A percentile compares a stretch with the other conserved stretches of the same genome.
Evolutionary conservation across 441 rosid species (phyloP).

Genomic region (Gossypium laxum): DNA sequence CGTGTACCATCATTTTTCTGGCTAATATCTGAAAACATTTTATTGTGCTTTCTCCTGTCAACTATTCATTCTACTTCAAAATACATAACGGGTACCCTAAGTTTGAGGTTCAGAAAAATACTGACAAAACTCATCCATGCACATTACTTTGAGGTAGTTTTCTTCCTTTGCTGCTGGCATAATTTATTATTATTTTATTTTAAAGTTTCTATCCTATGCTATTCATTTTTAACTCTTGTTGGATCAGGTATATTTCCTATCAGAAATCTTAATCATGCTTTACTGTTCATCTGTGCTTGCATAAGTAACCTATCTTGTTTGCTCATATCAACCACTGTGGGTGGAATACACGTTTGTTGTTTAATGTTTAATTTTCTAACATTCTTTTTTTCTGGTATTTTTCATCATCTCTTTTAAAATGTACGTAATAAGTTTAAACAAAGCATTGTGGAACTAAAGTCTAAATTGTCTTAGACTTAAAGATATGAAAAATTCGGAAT

Average conservation of each 20-base stretch:
- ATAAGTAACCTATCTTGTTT: constrained; percentile 4
- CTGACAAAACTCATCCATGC: constrained; percentile 84
- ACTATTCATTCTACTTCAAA: constrained; percentile 78
- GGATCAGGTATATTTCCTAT: background rate
- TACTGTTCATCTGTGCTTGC: background rate
- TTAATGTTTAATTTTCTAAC: background rate
- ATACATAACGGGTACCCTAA: constrained; percentile 81
- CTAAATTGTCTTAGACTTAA: background rate
- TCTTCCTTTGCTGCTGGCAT: background rate
- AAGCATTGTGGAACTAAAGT: constrained; percentile 1
- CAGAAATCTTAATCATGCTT: background rate
- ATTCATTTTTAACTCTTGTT: background rate
- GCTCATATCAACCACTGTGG: background rate
- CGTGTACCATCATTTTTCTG: constrained; percentile 78
- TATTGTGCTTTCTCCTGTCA: constrained; percentile 82
- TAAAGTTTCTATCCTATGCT: background rate
- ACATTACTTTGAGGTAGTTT: constrained; percentile 79
- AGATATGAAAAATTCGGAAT: background rate
- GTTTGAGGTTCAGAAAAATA: constrained; percentile 81
- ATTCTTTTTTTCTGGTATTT: background rate
- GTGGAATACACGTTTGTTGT: background rate
- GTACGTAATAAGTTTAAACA: background rate
- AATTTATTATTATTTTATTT: background rate
- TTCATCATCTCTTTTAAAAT: background rate
- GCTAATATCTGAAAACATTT: constrained; percentile 82